Percentiles rank a stretch among this genome's conserved stretches.
These are phyloP conservation scores for Bipolaris bicolor DNA, from an alignment of 2,329 filamentous ascomycete genomes.

Conservation along the genomic window DNA sequence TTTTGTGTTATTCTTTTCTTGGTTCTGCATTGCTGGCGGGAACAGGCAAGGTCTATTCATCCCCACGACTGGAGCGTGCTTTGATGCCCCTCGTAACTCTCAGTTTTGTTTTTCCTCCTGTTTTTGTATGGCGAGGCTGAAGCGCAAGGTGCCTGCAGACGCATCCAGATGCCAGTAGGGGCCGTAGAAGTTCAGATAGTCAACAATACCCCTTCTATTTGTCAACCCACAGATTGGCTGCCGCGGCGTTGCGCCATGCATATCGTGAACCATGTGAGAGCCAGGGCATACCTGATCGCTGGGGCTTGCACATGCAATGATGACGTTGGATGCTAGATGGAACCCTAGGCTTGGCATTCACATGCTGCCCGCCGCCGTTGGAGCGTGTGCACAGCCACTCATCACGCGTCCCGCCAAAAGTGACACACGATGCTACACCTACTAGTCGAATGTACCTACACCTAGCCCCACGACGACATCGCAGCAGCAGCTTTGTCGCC, in stretches of 20 bases:
- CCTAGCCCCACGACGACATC: constrained; percentile 2
- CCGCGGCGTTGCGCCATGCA: background rate
- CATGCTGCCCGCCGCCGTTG: constrained; percentile 21
- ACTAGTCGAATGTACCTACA: no score
- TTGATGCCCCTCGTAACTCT: constrained; percentile 18
- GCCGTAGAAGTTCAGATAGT: constrained; percentile 12
- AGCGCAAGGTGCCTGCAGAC: constrained; percentile 8
- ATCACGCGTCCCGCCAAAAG: constrained; percentile 22
- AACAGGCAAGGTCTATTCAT: constrained; percentile 18
- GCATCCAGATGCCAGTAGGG: constrained; percentile 5
- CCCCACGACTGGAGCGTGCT: constrained; percentile 28
- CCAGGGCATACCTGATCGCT: background rate
- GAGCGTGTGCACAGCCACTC: constrained; percentile 23
- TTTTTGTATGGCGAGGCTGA: constrained; percentile 11
- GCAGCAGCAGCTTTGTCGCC: constrained; percentile 14
- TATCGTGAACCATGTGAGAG: background rate
- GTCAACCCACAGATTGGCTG: background rate
- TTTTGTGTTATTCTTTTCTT: constrained; percentile 27
- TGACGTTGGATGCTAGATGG: constrained; percentile 7
- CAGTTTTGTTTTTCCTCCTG: constrained; percentile 13
- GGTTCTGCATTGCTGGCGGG: constrained; percentile 42
- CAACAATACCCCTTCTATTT: constrained; percentile 19
- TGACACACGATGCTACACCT: constrained; percentile 14
- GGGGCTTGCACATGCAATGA: constrained; percentile 6
- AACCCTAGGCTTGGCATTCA: constrained; percentile 32